A percentile compares a stretch with the other conserved stretches of the same genome.
Evolutionary conservation across 495 filamentous ascomycete genomes (phyloP).

Genomic region (Tuber microsphaerosporum): DNA sequence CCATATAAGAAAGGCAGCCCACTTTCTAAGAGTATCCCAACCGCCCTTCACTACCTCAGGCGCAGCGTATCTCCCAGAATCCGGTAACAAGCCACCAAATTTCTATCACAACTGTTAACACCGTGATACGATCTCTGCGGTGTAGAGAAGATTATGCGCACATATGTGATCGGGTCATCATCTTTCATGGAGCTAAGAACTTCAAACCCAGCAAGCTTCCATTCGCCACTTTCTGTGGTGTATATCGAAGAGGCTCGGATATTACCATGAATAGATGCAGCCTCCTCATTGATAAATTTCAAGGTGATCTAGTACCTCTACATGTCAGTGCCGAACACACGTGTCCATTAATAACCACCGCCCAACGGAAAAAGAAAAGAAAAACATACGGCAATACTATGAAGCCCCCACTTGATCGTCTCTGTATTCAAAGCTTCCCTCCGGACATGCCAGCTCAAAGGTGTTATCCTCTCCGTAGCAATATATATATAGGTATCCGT

Average conservation of each 20-base stretch:
- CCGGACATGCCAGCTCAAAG: slow-evolving; percentile 77
- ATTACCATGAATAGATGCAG: slow-evolving; percentile 79
- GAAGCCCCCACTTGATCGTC: slow-evolving; percentile 91
- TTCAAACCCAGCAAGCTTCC: slow-evolving; percentile 93
- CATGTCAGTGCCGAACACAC: slow-evolving; percentile 17
- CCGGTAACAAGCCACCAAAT: slow-evolving; percentile 78
- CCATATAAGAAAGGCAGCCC: not conserved
- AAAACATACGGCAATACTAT: slow-evolving; percentile 62
- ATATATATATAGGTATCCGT: slow-evolving; percentile 91
- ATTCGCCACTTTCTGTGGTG: slow-evolving; percentile 90
- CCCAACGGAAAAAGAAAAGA: not conserved
- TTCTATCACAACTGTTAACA: slow-evolving; percentile 48
- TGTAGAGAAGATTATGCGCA: slow-evolving; percentile 44
- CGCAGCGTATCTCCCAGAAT: slow-evolving; percentile 69
- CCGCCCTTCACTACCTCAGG: slow-evolving; percentile 80
- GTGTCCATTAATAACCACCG: not conserved
- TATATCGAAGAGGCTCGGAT: slow-evolving; percentile 79
- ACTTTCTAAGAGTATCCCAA: slow-evolving; percentile 74
- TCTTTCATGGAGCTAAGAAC: slow-evolving; percentile 91
- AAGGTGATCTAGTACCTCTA: slow-evolving; percentile 60
- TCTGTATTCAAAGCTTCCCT: slow-evolving; percentile 76
- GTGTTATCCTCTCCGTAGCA: slow-evolving; percentile 80
- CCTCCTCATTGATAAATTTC: slow-evolving; percentile 93
- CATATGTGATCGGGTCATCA: slow-evolving; percentile 84
- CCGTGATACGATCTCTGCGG: not conserved